These are phyloP conservation scores for Aegilops longissima DNA, from an alignment of 176 grass and related monocot genomes.

Conservation along the genomic window DNA sequence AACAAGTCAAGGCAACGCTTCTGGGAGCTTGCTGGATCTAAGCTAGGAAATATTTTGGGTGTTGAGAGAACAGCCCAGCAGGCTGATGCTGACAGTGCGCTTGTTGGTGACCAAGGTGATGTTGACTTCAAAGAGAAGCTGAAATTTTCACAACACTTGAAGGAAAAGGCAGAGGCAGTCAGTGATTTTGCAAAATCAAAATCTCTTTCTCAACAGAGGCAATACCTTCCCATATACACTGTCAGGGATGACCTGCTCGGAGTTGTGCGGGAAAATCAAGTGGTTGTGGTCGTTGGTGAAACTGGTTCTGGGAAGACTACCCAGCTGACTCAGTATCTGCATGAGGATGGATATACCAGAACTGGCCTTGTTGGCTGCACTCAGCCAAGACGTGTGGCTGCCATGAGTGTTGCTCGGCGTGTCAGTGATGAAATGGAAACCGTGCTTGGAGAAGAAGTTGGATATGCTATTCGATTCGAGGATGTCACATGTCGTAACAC, in stretches of 20 bases:
- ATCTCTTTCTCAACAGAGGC: conserved; percentile 88
- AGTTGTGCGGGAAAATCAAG: conserved; percentile 7
- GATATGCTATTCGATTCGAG: conserved; percentile 93
- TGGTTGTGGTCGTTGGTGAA: not conserved
- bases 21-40: conserved; percentile 96
- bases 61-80: conserved; percentile 89
- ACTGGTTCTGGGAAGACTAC: conserved; percentile 57
- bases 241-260: conserved; percentile 79
- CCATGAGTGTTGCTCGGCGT: conserved; percentile 92
- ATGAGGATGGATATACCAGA: conserved; percentile 92
- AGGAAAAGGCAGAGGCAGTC: conserved; percentile 79
- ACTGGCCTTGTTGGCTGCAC: conserved; percentile 77
- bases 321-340: conserved; percentile 82
- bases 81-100: conserved; percentile 85
- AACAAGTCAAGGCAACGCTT: conserved; percentile 90
- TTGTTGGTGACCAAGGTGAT: conserved; percentile 77
- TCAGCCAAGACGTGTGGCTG: conserved; percentile 94
- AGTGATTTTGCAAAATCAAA: conserved; percentile 91
- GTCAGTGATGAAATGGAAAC: conserved; percentile 93
- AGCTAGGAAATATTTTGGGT: conserved; percentile 89
- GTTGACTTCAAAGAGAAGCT: conserved; percentile 88
- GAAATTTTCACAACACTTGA: conserved; percentile 86
- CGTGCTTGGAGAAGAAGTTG: conserved; percentile 81
- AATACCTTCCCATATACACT: conserved; percentile 94
- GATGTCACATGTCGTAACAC: conserved; percentile 77